Percentiles rank a stretch among this genome's conserved stretches.
Conservation (phyloP, 2,329 filamentous ascomycete species). For the Calonectria hawksworthii region DNA sequence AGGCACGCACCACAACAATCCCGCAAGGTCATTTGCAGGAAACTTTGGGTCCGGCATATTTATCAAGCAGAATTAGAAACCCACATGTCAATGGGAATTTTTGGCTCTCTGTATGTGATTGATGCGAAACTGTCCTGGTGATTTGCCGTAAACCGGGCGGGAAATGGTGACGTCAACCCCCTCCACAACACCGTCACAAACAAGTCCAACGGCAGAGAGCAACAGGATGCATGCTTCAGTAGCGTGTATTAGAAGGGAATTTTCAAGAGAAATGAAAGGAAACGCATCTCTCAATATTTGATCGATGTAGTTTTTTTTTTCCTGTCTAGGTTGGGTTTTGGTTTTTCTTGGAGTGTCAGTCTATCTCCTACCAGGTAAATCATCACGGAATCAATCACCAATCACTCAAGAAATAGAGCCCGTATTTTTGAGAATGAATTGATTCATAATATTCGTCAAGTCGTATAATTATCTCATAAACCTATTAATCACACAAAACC, state of each 20-base stretch:
- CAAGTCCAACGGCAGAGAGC: not conserved
- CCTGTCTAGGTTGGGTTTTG: not conserved
- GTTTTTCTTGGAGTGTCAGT: not conserved
- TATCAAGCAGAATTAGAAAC: no score
- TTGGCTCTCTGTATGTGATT: not conserved
- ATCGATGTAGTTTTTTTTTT: not conserved
- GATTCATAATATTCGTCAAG: conserved; percentile 39
- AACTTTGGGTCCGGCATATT: no score
- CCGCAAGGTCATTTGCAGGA: not conserved
- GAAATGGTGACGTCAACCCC: conserved; percentile 39
- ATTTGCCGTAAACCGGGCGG: not conserved
- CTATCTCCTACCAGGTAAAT: not conserved
- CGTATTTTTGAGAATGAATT: not conserved
- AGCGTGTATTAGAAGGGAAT: not conserved
- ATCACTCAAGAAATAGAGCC: not conserved
- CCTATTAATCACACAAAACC: conserved; percentile 25
- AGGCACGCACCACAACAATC: not conserved
- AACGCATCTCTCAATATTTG: not conserved
- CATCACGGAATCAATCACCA: not conserved
- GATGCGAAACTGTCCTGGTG: not conserved
- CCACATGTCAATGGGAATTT: not conserved
- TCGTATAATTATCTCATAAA: conserved; percentile 40
- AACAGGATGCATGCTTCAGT: no score
- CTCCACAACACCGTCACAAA: not conserved
- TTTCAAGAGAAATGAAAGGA: not conserved